Base-by-base conservation (phyloP, 106 monocot genomes). In the Chionographis japonica region DNA sequence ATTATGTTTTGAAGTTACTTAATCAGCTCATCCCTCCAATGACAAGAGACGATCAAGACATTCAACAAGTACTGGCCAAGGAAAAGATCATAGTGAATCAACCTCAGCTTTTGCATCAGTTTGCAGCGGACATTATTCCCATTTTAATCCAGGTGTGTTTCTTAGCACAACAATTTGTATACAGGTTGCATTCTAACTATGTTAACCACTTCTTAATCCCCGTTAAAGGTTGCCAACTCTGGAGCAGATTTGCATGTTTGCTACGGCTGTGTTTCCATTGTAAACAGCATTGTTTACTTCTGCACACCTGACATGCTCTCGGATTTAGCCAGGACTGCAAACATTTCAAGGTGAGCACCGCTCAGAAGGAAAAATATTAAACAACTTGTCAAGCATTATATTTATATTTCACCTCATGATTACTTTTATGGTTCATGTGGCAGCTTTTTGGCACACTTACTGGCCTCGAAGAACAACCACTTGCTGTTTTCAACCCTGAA, bases 381-480 rank as follows among this genome's bases (percentile, higher is more conserved):
- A 15, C 14, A 40, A 36, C 20, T 3, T 56, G 42, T 40, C 59
- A 68, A 46, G 37, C 3, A 37, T 12, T 27, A 27, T 27, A 27
- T 20, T 19, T 71, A 6, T 54, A 58, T 51, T 57, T 10, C 20
- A 67, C 56, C 55, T 56, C 43, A 52, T 56, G 17, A 13, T 50
- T 50, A 27, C 11, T 54, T 57, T 58, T 72, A 14, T 56, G 16
- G 36, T 75, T 19, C 59, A 13, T 71, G 8, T 73, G 35, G 42
- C 88, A 95, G 94, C 40, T 91, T 91, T 70, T 73, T 95, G 74
- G 88, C 91, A 56, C 75, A 78, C 59, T 69, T 95, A 51, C 65
- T 95, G 56, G 67, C 78, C 16, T 60, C 71, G 17, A 95, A 83
- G 65, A 75, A 95, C 67, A 72, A 63, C 41, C 94, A 95, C 73